These are phyloP conservation scores for Neonectria magnoliae DNA, from an alignment of 2,329 filamentous ascomycete species.

Conservation along the genomic window DNA sequence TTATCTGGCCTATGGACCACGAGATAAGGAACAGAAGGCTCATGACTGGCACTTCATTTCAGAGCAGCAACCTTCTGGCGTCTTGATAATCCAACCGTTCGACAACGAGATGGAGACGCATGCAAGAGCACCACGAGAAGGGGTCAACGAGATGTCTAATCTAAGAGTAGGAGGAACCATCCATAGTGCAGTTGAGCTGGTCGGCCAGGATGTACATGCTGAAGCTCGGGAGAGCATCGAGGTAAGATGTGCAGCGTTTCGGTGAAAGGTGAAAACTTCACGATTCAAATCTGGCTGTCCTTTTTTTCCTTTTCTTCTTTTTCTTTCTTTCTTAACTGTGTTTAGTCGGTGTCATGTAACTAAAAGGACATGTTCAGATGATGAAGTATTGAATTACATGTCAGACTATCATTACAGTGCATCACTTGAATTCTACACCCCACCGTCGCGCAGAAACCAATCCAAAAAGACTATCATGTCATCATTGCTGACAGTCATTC, in stretches of 20 bases:
- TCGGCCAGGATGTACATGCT: slow-evolving; percentile 11
- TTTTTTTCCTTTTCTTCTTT: neutral
- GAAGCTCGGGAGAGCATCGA: slow-evolving; percentile 21
- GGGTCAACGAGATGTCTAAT: neutral
- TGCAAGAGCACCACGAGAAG: slow-evolving; percentile 16
- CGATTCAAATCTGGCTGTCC: neutral
- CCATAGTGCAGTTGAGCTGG: slow-evolving; percentile 17
- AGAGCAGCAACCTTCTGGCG: slow-evolving; percentile 7
- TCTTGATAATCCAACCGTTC: slow-evolving; percentile 14
- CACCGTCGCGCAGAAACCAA: no score
- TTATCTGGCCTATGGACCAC: slow-evolving; percentile 4
- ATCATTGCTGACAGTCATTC: no score
- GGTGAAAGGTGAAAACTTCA: neutral
- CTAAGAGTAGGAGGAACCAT: slow-evolving; percentile 11
- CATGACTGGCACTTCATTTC: slow-evolving; percentile 12
- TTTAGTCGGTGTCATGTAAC: no score
- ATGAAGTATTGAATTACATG: no score
- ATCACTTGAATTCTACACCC: no score
- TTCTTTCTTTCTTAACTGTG: no score
- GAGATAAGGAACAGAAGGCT: slow-evolving; percentile 1
- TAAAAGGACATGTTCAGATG: no score
- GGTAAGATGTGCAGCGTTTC: slow-evolving; percentile 20
- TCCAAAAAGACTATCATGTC: no score
- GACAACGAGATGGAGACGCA: slow-evolving; percentile 23
- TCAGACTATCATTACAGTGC: no score